Conservation (phyloP, 352 stramenopile genomes). For the Phytopythium chamaehyphon region DNA sequence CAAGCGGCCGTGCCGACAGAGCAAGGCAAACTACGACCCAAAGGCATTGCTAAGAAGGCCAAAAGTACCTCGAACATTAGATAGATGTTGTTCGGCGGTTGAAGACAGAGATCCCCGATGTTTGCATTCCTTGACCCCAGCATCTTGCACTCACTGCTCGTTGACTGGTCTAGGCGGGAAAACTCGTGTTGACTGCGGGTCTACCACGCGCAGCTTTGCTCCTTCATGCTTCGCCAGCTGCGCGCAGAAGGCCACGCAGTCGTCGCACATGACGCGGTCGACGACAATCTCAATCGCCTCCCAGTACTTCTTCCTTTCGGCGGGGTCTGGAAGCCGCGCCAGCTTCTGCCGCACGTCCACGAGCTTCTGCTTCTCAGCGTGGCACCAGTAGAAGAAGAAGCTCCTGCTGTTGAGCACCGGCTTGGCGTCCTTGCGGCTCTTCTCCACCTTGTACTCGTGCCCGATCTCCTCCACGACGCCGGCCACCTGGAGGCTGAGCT, state of each 20-base stretch:
- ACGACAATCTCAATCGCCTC: conserved; percentile 50
- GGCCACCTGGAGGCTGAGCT: conserved; percentile 62
- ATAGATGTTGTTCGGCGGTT: not conserved
- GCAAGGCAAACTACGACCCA: not conserved
- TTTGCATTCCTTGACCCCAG: too few relatives aligned
- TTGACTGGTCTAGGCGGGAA: conserved; percentile 19
- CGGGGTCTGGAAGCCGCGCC: not conserved
- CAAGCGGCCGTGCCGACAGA: not conserved
- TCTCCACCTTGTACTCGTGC: conserved; percentile 68
- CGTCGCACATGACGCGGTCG: conserved; percentile 68
- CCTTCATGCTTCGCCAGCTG: conserved; percentile 40
- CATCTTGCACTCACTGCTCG: not conserved
- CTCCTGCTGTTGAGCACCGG: conserved; percentile 75
- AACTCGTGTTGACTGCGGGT: conserved; percentile 33
- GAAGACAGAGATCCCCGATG: too few relatives aligned
- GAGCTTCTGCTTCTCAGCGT: conserved; percentile 85
- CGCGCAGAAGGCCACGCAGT: conserved; percentile 64
- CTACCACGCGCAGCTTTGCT: conserved; percentile 37
- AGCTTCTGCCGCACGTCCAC: conserved; percentile 72
- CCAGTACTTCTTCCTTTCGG: conserved; percentile 29
- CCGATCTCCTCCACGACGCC: conserved; percentile 44
- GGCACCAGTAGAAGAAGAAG: conserved; percentile 86
- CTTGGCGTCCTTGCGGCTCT: conserved; percentile 21
- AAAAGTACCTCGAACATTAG: not conserved
- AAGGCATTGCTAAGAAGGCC: not conserved